A percentile compares a stretch with the other conserved stretches of the same genome.
phyloP scores from a whole-genome alignment of 2,329 filamentous ascomycete genomes.

The Polytolypa hystricis region DNA sequence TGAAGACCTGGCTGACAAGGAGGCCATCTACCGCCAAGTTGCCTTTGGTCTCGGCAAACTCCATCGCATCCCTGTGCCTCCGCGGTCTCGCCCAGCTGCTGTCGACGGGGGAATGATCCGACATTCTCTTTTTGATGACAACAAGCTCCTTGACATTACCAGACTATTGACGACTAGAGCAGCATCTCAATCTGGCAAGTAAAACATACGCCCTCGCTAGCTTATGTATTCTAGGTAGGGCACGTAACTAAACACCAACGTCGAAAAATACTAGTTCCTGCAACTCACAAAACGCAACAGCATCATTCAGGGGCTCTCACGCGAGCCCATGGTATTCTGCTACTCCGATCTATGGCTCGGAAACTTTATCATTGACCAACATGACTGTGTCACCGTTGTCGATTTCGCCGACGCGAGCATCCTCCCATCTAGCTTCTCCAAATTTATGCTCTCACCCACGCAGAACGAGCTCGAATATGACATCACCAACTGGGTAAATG shows the following conservation, averaged over 20 bases:
- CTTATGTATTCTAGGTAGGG: no score
- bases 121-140: slow-evolving; percentile 8
- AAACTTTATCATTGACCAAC: slow-evolving; percentile 13
- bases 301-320: slow-evolving; percentile 7
- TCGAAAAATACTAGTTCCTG: slow-evolving; percentile 3
- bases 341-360: slow-evolving; percentile 10
- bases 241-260: not conserved
- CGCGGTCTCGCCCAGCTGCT: slow-evolving; percentile 4
- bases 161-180: slow-evolving; percentile 10
- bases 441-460: not conserved
- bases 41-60: slow-evolving; percentile 11
- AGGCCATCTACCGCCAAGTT: slow-evolving; percentile 9
- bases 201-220: no score
- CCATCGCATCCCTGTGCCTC: slow-evolving; percentile 12
- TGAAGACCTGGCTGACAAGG: slow-evolving; percentile 7
- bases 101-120: not conserved
- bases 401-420: slow-evolving; percentile 12
- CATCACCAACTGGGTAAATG: not conserved
- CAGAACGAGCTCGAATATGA: not conserved
- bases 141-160: slow-evolving; percentile 10
- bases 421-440: slow-evolving; percentile 13
- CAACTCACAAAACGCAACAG: slow-evolving; percentile 5
- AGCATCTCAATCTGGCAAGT: slow-evolving; percentile 13
- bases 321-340: slow-evolving; percentile 15
- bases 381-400: slow-evolving; percentile 8